phyloP scores from a whole-genome alignment of 2,329 filamentous ascomycete species.

The Westerdykella sp. region DNA sequence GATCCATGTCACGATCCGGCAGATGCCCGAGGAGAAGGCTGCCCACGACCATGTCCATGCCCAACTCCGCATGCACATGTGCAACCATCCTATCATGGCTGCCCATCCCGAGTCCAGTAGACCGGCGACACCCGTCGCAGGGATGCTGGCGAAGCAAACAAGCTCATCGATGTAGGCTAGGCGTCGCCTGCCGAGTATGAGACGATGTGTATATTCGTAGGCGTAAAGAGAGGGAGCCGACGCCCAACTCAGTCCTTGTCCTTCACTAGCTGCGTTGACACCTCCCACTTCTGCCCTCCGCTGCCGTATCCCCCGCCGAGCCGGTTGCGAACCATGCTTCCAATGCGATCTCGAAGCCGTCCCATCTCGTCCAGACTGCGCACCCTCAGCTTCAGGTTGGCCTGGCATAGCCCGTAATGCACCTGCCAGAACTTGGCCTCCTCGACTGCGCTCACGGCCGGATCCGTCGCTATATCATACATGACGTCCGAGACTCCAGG shows the following conservation, averaged over 20 bases:
- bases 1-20: too few relatives aligned
- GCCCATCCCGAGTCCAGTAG: too few relatives aligned
- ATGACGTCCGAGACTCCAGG: slow-evolving; percentile 65
- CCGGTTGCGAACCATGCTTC: slow-evolving; percentile 73
- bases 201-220: too few relatives aligned
- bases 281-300: slow-evolving; percentile 81
- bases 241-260: slow-evolving; percentile 41
- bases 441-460: slow-evolving; percentile 68
- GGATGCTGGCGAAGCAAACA: too few relatives aligned
- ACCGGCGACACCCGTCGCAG: too few relatives aligned
- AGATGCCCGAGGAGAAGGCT: too few relatives aligned
- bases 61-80: too few relatives aligned
- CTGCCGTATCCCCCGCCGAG: slow-evolving; percentile 80
- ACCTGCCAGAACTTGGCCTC: slow-evolving; percentile 98
- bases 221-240: neutral
- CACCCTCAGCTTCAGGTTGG: slow-evolving; percentile 78
- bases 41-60: too few relatives aligned
- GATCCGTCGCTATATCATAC: slow-evolving; percentile 75
- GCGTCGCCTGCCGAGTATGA: too few relatives aligned
- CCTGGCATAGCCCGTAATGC: slow-evolving; percentile 94
- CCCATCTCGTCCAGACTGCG: slow-evolving; percentile 57
- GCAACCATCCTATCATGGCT: too few relatives aligned
- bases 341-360: slow-evolving; percentile 69
- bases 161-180: too few relatives aligned
- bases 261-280: slow-evolving; percentile 71